A percentile compares a stretch with the other conserved stretches of the same genome.
Conservation (phyloP, 1,284 basidiomycete genomes). For the Ganoderma meredithae region DNA sequence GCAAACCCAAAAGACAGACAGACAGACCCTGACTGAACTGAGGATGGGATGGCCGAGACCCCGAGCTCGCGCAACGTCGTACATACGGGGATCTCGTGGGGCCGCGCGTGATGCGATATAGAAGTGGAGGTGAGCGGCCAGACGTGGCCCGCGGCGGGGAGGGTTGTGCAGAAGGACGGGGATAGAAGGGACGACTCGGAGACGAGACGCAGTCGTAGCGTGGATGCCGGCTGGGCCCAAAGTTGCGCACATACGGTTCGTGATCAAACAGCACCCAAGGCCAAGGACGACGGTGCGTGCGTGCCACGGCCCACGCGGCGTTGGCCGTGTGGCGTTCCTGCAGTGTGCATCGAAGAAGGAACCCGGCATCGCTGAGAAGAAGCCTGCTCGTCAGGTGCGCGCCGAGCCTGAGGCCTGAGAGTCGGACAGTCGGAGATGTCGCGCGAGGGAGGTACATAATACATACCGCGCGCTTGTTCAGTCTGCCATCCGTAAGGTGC, state of each 20-base stretch:
- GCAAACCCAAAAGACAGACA: not conserved
- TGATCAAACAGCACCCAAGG: not conserved
- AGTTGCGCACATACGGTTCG: not conserved
- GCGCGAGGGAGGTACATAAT: not conserved
- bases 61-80: not conserved
- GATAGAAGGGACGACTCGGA: conserved; percentile 7
- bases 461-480: not conserved
- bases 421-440: not conserved
- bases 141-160: not conserved
- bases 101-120: not conserved
- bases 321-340: not conserved
- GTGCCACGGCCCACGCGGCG: not conserved
- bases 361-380: not conserved
- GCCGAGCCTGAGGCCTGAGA: not conserved
- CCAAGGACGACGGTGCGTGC: not conserved
- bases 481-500: not conserved
- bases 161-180: not conserved
- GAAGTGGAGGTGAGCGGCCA: not conserved
- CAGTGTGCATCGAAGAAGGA: not conserved
- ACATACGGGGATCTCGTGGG: not conserved
- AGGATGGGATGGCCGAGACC: not conserved
- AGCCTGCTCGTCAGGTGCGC: not conserved
- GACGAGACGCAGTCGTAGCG: not conserved
- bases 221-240: not conserved
- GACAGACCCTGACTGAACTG: not conserved